Evolutionary conservation across 768 basidiomycete genomes (phyloP), one percentile per base, ranked within the genome.

Genomic region (Mycena polygramma): DNA sequence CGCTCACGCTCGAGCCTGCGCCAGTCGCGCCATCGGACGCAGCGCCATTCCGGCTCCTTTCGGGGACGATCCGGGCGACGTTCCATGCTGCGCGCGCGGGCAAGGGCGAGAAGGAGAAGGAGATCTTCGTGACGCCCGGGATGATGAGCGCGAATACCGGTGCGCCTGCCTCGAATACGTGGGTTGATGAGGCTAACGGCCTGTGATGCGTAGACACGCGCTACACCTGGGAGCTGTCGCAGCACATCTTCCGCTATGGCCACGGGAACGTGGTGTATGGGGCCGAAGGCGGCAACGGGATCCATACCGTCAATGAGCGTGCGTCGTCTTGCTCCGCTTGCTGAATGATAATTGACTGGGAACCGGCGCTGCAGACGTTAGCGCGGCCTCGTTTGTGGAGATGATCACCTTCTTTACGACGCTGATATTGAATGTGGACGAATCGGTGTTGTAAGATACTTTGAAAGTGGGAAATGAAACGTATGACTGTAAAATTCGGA

Each of bases 171-270:
- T 30, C 30, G 30, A 30, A 30, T 30, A 30, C n/a, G n/a, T 30
- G 30, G 6, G 30, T 30, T 30, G 30, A 30, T 30, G 30, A 3
- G 30, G 6, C 6, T 30, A 30, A 30, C 6, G 30, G 30, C 3
- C 30, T 30, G 30, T 6, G 30, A 30, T 22, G 30, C 2, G 13
- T 7, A 84, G 88, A 82, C 68, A 82, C 81, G 30, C 69, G 76
- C 45, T 78, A 70, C 65, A 80, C 79, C 69, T 81, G 81, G 81
- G 70, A 70, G 58, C 73, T 82, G 19, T 78, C 81, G 17, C 54
- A 72, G 58, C 77, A 81, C 62, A 89, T 89, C 60, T 88, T 86
- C 81, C 84, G 88, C 19, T 88, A 88, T 65, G 77, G 77, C 11
- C 83, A 83, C 71, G 76, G 75, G 2, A 41, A 41, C 41, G 15